Conservation (phyloP, 2,329 filamentous ascomycete genomes). For the Talaromyces verruculosus region DNA sequence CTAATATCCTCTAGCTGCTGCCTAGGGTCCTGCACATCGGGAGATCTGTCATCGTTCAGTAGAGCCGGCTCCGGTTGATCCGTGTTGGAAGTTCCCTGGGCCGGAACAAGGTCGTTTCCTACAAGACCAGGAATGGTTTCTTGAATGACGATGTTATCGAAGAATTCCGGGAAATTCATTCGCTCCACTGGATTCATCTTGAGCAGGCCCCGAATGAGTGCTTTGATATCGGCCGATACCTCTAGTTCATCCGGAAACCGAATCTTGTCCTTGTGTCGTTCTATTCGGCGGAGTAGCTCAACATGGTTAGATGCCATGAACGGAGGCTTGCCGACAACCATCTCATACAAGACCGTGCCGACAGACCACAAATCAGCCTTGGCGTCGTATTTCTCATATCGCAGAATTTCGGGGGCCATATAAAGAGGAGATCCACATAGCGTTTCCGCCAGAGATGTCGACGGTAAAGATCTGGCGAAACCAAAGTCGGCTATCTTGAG, state of each 20-base stretch:
- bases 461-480: slow-evolving; percentile 89
- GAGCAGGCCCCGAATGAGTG: slow-evolving; percentile 73
- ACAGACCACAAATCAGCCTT: slow-evolving; percentile 98
- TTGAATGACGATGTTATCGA: slow-evolving; percentile 70
- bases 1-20: slow-evolving; percentile 22
- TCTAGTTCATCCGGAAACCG: slow-evolving; percentile 72
- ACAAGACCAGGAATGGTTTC: slow-evolving; percentile 77
- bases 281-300: slow-evolving; percentile 87
- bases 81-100: slow-evolving; percentile 23
- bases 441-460: slow-evolving; percentile 90
- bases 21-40: slow-evolving; percentile 5
- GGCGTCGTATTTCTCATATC: slow-evolving; percentile 96
- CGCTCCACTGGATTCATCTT: slow-evolving; percentile 84
- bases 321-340: slow-evolving; percentile 86
- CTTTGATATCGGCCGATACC: slow-evolving; percentile 74
- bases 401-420: slow-evolving; percentile 96
- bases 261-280: slow-evolving; percentile 81
- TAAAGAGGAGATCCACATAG: slow-evolving; percentile 95
- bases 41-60: slow-evolving; percentile 16
- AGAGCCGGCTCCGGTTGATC: slow-evolving; percentile 21
- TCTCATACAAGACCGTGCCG: slow-evolving; percentile 91
- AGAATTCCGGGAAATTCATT: slow-evolving; percentile 83
- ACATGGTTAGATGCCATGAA: slow-evolving; percentile 94
- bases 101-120: slow-evolving; percentile 66
- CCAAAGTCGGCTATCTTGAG: slow-evolving; percentile 98